These are phyloP conservation scores for Vigna radiata DNA, from an alignment of 306 rosid species.

Conservation along the genomic window DNA sequence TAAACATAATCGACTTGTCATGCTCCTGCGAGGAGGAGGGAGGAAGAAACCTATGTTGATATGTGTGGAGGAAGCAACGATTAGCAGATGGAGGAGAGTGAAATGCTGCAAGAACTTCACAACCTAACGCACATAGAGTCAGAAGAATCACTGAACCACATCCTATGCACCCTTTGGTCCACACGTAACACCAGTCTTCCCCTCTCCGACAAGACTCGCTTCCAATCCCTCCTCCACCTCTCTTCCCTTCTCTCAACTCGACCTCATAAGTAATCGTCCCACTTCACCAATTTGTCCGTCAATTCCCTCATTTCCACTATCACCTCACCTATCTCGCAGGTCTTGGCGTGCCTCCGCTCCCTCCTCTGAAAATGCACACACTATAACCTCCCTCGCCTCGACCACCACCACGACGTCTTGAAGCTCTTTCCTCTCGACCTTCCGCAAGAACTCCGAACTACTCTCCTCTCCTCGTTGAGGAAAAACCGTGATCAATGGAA, in stretches of 20 bases:
- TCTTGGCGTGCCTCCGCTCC: slow-evolving; percentile 70
- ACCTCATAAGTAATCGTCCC: background rate
- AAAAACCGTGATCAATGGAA: slow-evolving; percentile 59
- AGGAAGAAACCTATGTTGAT: no score
- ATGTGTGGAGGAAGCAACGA: no score
- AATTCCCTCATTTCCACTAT: no score
- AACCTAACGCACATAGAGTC: slow-evolving; percentile 51
- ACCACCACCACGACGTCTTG: slow-evolving; percentile 56
- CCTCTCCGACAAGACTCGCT: slow-evolving; percentile 56
- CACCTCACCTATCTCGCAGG: slow-evolving; percentile 32
- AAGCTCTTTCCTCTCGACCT: slow-evolving; percentile 63
- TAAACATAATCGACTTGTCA: no score
- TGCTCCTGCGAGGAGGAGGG: no score
- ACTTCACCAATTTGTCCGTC: no score
- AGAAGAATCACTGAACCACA: slow-evolving; percentile 48
- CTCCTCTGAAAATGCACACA: slow-evolving; percentile 64
- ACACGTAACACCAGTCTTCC: slow-evolving; percentile 64
- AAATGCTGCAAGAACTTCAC: slow-evolving; percentile 49
- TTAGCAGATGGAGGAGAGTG: slow-evolving; percentile 36
- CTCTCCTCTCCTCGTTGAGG: slow-evolving; percentile 48
- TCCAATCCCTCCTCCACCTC: slow-evolving; percentile 68
- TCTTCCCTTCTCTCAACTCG: slow-evolving; percentile 53
- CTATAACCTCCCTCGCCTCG: slow-evolving; percentile 45
- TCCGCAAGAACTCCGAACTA: slow-evolving; percentile 53
- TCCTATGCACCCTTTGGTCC: slow-evolving; percentile 60